These are phyloP conservation scores for Microsporum audouinii DNA, from an alignment of 2,329 filamentous ascomycete genomes.

Conservation along the genomic window DNA sequence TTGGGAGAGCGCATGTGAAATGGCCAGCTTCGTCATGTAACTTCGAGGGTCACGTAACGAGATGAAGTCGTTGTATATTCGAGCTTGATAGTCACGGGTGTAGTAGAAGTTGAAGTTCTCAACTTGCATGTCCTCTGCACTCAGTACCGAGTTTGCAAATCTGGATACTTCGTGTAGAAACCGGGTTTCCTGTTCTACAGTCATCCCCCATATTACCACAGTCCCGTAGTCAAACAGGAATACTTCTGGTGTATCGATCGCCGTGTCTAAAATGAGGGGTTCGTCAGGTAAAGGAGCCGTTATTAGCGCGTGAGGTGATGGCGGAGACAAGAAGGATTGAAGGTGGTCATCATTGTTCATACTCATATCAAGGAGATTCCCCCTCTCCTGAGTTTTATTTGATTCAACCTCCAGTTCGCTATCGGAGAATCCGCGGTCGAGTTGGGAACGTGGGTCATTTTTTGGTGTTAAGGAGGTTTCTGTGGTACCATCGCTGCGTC, in stretches of 20 bases:
- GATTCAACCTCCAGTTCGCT: constrained; percentile 59
- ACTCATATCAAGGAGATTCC: constrained; percentile 54
- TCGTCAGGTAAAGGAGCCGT: constrained; percentile 22
- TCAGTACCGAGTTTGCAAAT: constrained; percentile 84
- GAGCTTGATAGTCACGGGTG: constrained; percentile 90
- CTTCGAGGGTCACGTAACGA: constrained; percentile 85
- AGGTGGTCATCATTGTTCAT: constrained; percentile 18
- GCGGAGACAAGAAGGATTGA: constrained; percentile 7
- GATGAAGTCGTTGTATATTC: constrained; percentile 99
- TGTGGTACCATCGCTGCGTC: neutral
- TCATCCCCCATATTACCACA: constrained; percentile 98
- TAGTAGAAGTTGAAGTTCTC: constrained; percentile 99
- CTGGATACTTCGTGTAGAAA: constrained; percentile 91
- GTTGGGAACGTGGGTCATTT: neutral
- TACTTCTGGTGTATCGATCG: constrained; percentile 83
- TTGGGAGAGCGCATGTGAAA: constrained; percentile 88
- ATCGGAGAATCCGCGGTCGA: constrained; percentile 39
- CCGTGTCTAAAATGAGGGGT: constrained; percentile 65
- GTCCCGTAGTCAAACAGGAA: constrained; percentile 98
- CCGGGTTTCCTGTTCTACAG: constrained; percentile 70
- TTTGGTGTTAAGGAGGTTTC: neutral
- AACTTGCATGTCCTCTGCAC: constrained; percentile 78
- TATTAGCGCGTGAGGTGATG: constrained; percentile 12
- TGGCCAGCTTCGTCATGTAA: constrained; percentile 96
- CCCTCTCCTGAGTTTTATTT: constrained; percentile 43